Evolutionary conservation across 495 filamentous ascomycete genomes (phyloP).

Genomic region (Hyaloscypha hepaticicola): DNA sequence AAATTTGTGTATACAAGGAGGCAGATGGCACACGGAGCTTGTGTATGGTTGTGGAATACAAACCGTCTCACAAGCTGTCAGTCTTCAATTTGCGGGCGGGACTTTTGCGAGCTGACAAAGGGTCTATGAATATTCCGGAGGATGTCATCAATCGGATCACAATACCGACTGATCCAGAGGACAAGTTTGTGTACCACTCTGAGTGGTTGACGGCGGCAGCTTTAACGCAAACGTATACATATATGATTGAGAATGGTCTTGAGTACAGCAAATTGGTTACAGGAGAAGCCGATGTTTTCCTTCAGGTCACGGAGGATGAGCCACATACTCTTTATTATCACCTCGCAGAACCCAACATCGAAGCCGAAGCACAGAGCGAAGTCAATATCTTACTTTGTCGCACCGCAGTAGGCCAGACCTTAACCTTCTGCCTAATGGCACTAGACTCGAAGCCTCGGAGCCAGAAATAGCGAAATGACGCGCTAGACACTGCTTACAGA

Average conservation of each 20-base stretch:
- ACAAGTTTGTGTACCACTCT: slow-evolving; percentile 28
- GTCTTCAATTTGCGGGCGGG: slow-evolving; percentile 33
- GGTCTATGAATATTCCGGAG: slow-evolving; percentile 27
- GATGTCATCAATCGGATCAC: slow-evolving; percentile 28
- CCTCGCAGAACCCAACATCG: slow-evolving; percentile 37
- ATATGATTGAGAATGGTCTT: slow-evolving; percentile 37
- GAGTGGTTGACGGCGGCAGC: slow-evolving; percentile 30
- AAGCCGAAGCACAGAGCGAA: slow-evolving; percentile 27
- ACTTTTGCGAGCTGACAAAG: slow-evolving; percentile 30
- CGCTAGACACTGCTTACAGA: slow-evolving; percentile 25
- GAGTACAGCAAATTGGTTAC: slow-evolving; percentile 37
- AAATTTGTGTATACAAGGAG: slow-evolving; percentile 29
- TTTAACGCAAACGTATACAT: slow-evolving; percentile 32
- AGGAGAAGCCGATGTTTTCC: slow-evolving; percentile 35
- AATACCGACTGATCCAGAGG: slow-evolving; percentile 26
- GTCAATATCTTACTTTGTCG: slow-evolving; percentile 24
- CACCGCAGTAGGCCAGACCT: slow-evolving; percentile 27
- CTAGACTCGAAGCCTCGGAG: slow-evolving; percentile 26
- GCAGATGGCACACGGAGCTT: slow-evolving; percentile 29
- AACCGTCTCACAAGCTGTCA: slow-evolving; percentile 40
- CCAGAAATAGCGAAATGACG: slow-evolving; percentile 38
- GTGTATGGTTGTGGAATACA: slow-evolving; percentile 37
- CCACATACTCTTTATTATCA: slow-evolving; percentile 41
- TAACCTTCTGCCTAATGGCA: slow-evolving; percentile 28
- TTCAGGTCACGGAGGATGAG: slow-evolving; percentile 37